Base-by-base conservation (phyloP, 139 green algal species). In the Asterochloris erici region DNA sequence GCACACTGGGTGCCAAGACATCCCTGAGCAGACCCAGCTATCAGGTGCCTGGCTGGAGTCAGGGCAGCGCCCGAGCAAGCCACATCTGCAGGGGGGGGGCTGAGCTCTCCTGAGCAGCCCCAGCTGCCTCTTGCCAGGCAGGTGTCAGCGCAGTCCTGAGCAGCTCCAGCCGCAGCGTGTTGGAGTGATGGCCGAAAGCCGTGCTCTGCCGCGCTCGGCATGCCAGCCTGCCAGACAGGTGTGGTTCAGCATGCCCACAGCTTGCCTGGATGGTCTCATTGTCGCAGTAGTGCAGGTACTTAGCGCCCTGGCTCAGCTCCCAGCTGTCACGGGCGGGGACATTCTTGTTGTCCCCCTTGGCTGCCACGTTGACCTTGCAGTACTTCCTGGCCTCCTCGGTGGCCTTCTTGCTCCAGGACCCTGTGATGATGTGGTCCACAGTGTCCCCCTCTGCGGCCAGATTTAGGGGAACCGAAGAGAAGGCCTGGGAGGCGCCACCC, bases 251-350 rank as follows among this genome's bases (percentile, higher is more conserved):
- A 38, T 77, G 71, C 71, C 24, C 16, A 1, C 17, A 75, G 28
- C 4, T 63, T 29, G 68, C 82, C 77, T 87, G 84, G 79, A 99
- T 99, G 68, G 97, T 99, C 90, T 99, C 97, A 85, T 99, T 99
- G 88, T 97, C 94, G 90, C 97, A 99, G 88, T 99, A 98, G 92
- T 99, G 96, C 83, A 99, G 93, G 66, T 97, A 99, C 85, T 93
- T 94, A 54, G 93, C 86, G 81, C 90, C 90, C 9, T 79, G 62
- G 54, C 80, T 94, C 15, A 99, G 90, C 76, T 96, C 96, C 97
- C 97, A 99, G n/a, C 81, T 84, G 19, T 75, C 82, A 12, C 82
- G 74, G 0, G 81, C 68, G 0, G 96, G 96, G 15, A 99, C 85
- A 24, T 87, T 96, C 84, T 97, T 97, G 89, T 93, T 96, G 85